phyloP scores from a whole-genome alignment of 169 alveolate genomes.

The Plasmodium chabaudi region DNA sequence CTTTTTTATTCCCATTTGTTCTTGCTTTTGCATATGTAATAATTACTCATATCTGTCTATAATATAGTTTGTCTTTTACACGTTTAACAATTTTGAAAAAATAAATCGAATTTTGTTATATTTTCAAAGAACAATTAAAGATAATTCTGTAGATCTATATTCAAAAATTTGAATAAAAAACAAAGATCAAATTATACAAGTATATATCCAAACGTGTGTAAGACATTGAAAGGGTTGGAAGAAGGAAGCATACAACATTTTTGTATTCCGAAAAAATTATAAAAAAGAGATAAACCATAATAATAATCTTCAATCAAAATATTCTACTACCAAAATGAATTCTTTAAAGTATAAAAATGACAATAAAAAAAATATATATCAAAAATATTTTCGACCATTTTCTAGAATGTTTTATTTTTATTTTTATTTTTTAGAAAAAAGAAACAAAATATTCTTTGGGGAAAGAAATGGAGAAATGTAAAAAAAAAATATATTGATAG shows the following conservation, averaged over 20 bases:
- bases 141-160: too few species aligned
- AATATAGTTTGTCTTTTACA: too few species aligned
- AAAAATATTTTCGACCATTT: not conserved
- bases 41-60: too few species aligned
- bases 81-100: too few species aligned
- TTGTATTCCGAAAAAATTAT: not conserved
- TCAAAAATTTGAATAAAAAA: not conserved
- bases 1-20: too few species aligned
- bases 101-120: too few species aligned
- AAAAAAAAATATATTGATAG: not conserved
- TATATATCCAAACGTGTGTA: not conserved
- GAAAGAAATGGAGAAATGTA: conserved; percentile 72
- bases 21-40: too few species aligned
- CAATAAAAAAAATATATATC: not conserved
- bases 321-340: conserved; percentile 28
- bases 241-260: not conserved
- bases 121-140: too few species aligned
- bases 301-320: not conserved
- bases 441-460: conserved; percentile 73
- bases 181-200: not conserved
- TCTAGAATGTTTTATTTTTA: not conserved
- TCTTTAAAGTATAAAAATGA: conserved; percentile 36
- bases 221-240: not conserved
- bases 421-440: conserved; percentile 20
- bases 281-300: not conserved